Conservation (phyloP, 139 green algal species). For the Edaphochlamys debaryana region DNA sequence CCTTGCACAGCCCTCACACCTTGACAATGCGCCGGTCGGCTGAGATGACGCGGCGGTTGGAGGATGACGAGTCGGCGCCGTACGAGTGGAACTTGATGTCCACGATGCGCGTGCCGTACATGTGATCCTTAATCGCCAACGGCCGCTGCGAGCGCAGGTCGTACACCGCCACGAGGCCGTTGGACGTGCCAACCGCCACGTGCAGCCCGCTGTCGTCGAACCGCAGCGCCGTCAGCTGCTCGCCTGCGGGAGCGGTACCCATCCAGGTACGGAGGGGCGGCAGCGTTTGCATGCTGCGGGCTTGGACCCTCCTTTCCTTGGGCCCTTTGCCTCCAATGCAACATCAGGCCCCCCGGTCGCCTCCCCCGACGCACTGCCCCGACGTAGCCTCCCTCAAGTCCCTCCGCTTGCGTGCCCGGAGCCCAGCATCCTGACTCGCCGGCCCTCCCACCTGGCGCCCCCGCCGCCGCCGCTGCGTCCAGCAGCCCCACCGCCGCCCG, state of each 20-base stretch:
- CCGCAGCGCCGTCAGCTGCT: constrained; percentile 87
- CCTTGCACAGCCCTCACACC: too few species aligned
- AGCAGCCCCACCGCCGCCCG: constrained; percentile 65
- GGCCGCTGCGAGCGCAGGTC: constrained; percentile 83
- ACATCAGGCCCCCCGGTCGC: too few species aligned
- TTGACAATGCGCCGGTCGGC: constrained; percentile 91
- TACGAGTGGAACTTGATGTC: constrained; percentile 94
- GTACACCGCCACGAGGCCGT: constrained; percentile 89
- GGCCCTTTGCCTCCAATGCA: too few species aligned
- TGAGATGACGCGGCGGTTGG: constrained; percentile 74
- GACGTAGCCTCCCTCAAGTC: too few species aligned
- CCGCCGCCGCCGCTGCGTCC: constrained; percentile 73
- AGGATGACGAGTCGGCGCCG: constrained; percentile 15
- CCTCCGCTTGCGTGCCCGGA: too few species aligned
- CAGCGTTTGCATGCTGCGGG: too few species aligned
- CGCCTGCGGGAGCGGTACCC: constrained; percentile 52
- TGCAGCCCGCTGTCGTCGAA: constrained; percentile 86
- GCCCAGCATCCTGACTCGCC: too few species aligned
- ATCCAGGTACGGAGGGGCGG: too few species aligned
- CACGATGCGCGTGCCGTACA: constrained; percentile 90
- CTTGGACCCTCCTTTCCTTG: too few species aligned
- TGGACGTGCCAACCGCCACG: constrained; percentile 87
- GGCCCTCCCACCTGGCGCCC: constrained; percentile 46
- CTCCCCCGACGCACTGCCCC: too few species aligned
- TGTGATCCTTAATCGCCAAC: constrained; percentile 94